Percentiles rank a stretch among this genome's conserved stretches.
These are phyloP conservation scores for Proliferodiscus dingleyae DNA, from an alignment of 2,329 filamentous ascomycete species.

Conservation along the genomic window DNA sequence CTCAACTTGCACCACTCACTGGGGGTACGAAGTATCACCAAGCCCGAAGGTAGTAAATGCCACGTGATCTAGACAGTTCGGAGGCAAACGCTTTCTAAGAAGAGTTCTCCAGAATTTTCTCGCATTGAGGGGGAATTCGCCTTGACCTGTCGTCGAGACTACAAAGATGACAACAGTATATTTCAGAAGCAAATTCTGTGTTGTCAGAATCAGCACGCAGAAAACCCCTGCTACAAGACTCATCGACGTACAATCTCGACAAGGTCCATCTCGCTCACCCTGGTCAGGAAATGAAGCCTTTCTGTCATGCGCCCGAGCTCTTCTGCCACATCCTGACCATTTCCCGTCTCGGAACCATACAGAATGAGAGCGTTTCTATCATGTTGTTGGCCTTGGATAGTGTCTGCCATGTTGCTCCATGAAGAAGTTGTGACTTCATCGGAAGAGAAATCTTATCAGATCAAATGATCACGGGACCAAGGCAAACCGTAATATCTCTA, in stretches of 20 bases:
- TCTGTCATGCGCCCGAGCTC: constrained; percentile 72
- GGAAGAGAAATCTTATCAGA: not conserved
- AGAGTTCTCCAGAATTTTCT: constrained; percentile 80
- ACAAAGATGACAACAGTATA: constrained; percentile 68
- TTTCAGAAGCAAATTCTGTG: constrained; percentile 46
- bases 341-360: constrained; percentile 94
- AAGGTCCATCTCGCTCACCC: constrained; percentile 71
- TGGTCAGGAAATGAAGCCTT: constrained; percentile 71
- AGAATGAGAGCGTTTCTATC: constrained; percentile 61
- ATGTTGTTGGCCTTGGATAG: constrained; percentile 22
- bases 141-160: constrained; percentile 89
- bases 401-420: constrained; percentile 17
- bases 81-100: constrained; percentile 69
- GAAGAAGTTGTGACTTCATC: not conserved
- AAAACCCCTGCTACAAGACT: too few species aligned
- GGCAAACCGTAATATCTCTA: not conserved
- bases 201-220: constrained; percentile 8
- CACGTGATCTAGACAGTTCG: constrained; percentile 62
- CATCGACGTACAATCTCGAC: constrained; percentile 62
- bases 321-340: constrained; percentile 84
- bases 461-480: not conserved
- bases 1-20: too few species aligned
- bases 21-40: constrained; percentile 90
- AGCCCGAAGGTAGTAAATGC: constrained; percentile 84
- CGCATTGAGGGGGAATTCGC: constrained; percentile 83